Conservation (phyloP, 805 yeast species). For the Kazachstania kunashirensis region DNA sequence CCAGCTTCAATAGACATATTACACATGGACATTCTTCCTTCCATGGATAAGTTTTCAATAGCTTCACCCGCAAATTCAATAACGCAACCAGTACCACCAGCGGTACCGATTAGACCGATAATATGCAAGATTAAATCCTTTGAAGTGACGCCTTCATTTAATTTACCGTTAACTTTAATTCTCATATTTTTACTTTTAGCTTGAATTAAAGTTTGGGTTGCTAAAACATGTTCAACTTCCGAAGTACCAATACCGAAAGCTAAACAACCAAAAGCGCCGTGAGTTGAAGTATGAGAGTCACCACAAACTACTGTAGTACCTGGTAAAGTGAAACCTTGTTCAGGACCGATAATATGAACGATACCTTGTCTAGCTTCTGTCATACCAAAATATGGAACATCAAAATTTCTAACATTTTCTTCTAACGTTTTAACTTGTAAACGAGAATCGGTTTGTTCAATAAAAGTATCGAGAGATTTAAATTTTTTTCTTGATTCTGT, state of each 20-base stretch:
- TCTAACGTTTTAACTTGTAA: constrained; percentile 88
- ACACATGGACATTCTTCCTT: constrained; percentile 98
- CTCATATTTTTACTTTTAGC: constrained; percentile 95
- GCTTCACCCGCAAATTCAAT: constrained; percentile 97
- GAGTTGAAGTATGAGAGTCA: constrained; percentile 97
- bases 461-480: constrained; percentile 66
- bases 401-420: constrained; percentile 83
- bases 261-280: constrained; percentile 95
- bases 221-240: constrained; percentile 97
- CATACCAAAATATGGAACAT: constrained; percentile 90
- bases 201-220: constrained; percentile 94
- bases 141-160: constrained; percentile 84
- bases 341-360: constrained; percentile 98
- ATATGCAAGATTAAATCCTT: constrained; percentile 92
- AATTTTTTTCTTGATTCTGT: constrained; percentile 76
- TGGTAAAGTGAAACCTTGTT: constrained; percentile 96
- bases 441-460: constrained; percentile 83
- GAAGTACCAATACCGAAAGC: constrained; percentile 99
- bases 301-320: constrained; percentile 99
- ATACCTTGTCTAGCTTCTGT: constrained; percentile 92
- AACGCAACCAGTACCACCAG: constrained; percentile 97
- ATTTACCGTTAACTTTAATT: constrained; percentile 72
- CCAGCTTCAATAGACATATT: constrained; percentile 99
- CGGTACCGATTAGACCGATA: constrained; percentile 95
- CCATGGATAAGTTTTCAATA: constrained; percentile 82